These are phyloP conservation scores for Trebouxia sp. DNA, from an alignment of 139 green algal species.

Conservation along the genomic window DNA sequence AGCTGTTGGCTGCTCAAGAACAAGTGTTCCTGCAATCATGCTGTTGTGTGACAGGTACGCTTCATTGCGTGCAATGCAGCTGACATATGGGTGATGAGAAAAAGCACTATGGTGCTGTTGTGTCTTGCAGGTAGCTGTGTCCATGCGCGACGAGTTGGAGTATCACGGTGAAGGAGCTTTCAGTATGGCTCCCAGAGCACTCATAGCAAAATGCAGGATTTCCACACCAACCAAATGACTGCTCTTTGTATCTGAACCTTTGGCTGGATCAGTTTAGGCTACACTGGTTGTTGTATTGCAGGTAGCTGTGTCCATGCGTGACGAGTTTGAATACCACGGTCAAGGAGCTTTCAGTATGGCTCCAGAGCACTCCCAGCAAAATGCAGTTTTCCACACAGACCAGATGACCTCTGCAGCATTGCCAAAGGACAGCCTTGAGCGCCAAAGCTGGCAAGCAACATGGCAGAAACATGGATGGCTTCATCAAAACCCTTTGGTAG, in stretches of 20 bases:
- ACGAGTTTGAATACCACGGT: slow-evolving; percentile 55
- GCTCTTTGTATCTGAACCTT: neutral
- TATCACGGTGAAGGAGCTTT: slow-evolving; percentile 19
- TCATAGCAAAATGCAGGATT: neutral
- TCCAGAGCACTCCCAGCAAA: neutral
- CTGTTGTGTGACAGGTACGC: slow-evolving; percentile 40
- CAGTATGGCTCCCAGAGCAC: neutral
- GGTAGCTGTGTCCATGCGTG: slow-evolving; percentile 54
- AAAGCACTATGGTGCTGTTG: neutral
- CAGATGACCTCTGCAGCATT: neutral
- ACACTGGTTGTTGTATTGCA: neutral
- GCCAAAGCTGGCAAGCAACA: neutral
- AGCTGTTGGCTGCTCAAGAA: neutral
- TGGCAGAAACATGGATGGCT: slow-evolving; percentile 65
- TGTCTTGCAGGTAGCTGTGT: slow-evolving; percentile 22
- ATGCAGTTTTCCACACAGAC: neutral
- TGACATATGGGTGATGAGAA: neutral
- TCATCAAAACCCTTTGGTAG: slow-evolving; percentile 63
- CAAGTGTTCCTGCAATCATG: slow-evolving; percentile 47
- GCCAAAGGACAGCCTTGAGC: neutral
- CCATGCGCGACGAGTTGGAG: slow-evolving; percentile 70
- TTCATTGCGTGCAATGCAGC: neutral
- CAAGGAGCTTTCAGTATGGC: neutral
- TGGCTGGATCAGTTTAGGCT: too few species aligned
- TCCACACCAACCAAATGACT: neutral